Base-by-base conservation (phyloP, 2,329 filamentous ascomycete species). In the Apiospora malaysiana region DNA sequence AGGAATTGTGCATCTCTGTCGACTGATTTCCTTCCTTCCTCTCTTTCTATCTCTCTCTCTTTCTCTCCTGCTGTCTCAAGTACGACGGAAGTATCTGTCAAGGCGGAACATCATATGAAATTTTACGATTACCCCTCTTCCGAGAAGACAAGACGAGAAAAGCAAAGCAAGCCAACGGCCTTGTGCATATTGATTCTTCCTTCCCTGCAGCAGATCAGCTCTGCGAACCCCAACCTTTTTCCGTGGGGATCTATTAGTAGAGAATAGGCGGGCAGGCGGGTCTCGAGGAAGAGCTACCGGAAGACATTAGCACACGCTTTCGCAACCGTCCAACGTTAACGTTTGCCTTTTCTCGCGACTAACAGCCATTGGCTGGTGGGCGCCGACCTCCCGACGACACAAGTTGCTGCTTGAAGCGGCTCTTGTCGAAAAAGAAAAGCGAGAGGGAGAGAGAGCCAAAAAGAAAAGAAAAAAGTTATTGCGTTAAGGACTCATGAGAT, bases 201-300 rank as follows among this genome's bases (percentile, higher is more conserved):
- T 63, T 47, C 66, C 66, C 66, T 68, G 66, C 66, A 47, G 66
- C 66, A 47, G 66, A 68, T 68, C 66, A 45, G 66, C 66, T 47
- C 43, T 68, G 43, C 66, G 32, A 68, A 45, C 66, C 66, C 43
- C 56, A 63, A 40, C 56, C 56, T 63, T 63, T 63, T 56, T 63
- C 10, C 56, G 32, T 40, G 56, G 56, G 32, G 56, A 63, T 63
- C 27, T 27, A 32, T 42, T 42, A 14, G 40, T 42, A 45, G 12
- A 45, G 12, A 45, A 14, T 16, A 56, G 51, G 51, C 32, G 10
- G 16, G 12, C n/a, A 23, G 32, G 56, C 56, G 56, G 56, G 56
- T 63, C 56, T 32, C 32, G 18, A 32, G 56, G 56, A 63, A 63
- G 56, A 40, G 56, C 56, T 63, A 40, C 56, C 56, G 56, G 56